Evolutionary conservation across 306 rosid species (phyloP).

Genomic region (Malus domestica): DNA sequence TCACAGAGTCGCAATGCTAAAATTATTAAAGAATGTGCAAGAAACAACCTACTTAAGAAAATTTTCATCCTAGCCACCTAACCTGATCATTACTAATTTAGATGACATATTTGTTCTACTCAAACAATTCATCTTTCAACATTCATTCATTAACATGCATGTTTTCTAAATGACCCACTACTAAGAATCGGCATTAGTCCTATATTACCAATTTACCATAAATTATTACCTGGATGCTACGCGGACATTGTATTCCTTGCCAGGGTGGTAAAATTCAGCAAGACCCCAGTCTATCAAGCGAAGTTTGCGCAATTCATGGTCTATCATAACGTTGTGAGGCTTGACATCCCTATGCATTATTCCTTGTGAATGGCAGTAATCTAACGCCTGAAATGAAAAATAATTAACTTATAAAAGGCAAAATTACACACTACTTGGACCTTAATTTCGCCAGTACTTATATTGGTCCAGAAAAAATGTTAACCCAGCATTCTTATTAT

Average conservation of each 20-base stretch:
- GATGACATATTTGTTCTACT: background rate
- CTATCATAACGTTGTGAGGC: conserved; percentile 93
- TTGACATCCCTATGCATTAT: conserved; percentile 90
- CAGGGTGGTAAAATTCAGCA: conserved; percentile 88
- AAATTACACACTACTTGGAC: background rate
- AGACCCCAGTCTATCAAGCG: conserved; percentile 95
- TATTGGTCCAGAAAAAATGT: background rate
- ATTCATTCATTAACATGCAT: background rate
- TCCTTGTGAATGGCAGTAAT: conserved; percentile 90
- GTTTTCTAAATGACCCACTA: background rate
- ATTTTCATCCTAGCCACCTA: background rate
- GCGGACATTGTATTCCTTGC: conserved; percentile 83
- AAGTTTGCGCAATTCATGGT: conserved; percentile 80
- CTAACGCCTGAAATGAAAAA: conserved; percentile 57
- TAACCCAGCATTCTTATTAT: background rate
- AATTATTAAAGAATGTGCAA: background rate
- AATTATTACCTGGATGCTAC: conserved; percentile 73
- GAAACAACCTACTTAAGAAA: background rate
- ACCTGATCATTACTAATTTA: background rate
- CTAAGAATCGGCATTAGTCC: background rate
- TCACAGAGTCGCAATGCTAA: background rate
- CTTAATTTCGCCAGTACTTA: background rate
- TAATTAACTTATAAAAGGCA: conserved; percentile 12
- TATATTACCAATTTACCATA: background rate
- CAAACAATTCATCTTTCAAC: background rate